Percentiles rank a stretch among this genome's conserved stretches.
These are phyloP conservation scores for Pholiota conissans DNA, from an alignment of 768 basidiomycete species.

Conservation along the genomic window DNA sequence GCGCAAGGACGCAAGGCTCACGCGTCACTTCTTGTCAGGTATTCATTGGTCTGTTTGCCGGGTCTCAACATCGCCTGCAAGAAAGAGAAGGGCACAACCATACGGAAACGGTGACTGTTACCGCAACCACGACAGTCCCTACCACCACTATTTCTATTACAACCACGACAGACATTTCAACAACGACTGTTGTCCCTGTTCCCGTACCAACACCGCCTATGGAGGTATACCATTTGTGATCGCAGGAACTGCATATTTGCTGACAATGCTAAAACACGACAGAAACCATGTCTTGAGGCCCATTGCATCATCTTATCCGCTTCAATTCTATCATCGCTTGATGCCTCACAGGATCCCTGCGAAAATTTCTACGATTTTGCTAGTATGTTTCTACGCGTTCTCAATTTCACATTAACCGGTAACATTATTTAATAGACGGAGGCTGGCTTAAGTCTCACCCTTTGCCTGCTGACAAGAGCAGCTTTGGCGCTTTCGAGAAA, in stretches of 20 bases:
- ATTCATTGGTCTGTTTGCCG: conserved; percentile 94
- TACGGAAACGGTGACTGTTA: conserved; percentile 40
- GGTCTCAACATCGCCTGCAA: conserved; percentile 75
- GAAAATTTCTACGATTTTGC: conserved; percentile 94
- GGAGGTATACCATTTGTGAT: conserved; percentile 37
- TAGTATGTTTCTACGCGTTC: conserved; percentile 52
- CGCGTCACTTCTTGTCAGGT: conserved; percentile 36
- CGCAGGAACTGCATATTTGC: background rate
- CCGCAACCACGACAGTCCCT: conserved; percentile 39
- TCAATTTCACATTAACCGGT: background rate
- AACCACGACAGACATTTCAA: conserved; percentile 28
- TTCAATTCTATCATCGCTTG: conserved; percentile 76
- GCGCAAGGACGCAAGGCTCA: background rate
- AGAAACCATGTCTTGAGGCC: conserved; percentile 73
- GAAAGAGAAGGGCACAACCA: conserved; percentile 28
- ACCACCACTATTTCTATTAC: conserved; percentile 29
- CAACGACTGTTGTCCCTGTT: conserved; percentile 39
- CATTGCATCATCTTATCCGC: conserved; percentile 85
- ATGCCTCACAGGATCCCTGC: conserved; percentile 86
- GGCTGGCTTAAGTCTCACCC: conserved; percentile 86
- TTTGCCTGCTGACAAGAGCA: conserved; percentile 83
- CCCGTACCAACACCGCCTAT: conserved; percentile 55
- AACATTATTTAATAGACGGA: conserved; percentile 52
- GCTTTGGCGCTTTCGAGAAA: conserved; percentile 69
- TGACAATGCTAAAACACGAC: too few relatives aligned